Conservation (phyloP, 208 protist species). For the Crithidia brevicula region DNA sequence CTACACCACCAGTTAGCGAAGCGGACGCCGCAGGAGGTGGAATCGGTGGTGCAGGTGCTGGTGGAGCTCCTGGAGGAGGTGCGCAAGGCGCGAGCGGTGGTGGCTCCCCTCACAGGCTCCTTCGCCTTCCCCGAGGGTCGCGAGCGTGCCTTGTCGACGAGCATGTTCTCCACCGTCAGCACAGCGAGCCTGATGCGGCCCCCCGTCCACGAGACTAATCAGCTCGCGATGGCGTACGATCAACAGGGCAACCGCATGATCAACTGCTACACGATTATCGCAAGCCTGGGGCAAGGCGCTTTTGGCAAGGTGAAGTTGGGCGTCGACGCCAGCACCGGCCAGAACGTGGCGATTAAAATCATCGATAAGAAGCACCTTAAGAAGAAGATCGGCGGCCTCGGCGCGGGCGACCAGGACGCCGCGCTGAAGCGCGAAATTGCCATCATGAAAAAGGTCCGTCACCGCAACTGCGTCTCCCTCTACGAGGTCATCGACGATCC, state of each 20-base stretch:
- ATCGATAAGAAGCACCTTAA: conserved; percentile 76
- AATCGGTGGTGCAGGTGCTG: conserved; percentile 39
- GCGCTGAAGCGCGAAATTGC: conserved; percentile 74
- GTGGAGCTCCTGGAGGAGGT: conserved; percentile 58
- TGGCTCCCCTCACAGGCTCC: conserved; percentile 18
- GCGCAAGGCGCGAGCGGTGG: conserved; percentile 23
- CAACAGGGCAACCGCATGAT: conserved; percentile 67
- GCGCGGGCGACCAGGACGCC: conserved; percentile 29
- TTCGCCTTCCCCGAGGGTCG: conserved; percentile 9
- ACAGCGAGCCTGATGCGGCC: conserved; percentile 54
- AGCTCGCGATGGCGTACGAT: conserved; percentile 54
- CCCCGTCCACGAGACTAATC: conserved; percentile 66
- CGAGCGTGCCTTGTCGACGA: conserved; percentile 23
- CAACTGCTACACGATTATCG: conserved; percentile 73
- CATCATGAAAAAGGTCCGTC: conserved; percentile 96
- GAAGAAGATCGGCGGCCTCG: conserved; percentile 47
- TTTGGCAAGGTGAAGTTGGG: conserved; percentile 80
- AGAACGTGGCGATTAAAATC: conserved; percentile 83
- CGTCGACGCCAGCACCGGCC: conserved; percentile 41
- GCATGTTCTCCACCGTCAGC: conserved; percentile 49
- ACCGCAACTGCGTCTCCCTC: conserved; percentile 94
- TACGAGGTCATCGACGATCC: conserved; percentile 97
- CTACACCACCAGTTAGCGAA: conserved; percentile 24
- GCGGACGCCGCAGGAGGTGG: conserved; percentile 35
- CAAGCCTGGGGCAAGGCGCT: conserved; percentile 59